These are phyloP conservation scores for Daldinia childiae DNA, from an alignment of 495 filamentous ascomycete genomes.

Conservation along the genomic window DNA sequence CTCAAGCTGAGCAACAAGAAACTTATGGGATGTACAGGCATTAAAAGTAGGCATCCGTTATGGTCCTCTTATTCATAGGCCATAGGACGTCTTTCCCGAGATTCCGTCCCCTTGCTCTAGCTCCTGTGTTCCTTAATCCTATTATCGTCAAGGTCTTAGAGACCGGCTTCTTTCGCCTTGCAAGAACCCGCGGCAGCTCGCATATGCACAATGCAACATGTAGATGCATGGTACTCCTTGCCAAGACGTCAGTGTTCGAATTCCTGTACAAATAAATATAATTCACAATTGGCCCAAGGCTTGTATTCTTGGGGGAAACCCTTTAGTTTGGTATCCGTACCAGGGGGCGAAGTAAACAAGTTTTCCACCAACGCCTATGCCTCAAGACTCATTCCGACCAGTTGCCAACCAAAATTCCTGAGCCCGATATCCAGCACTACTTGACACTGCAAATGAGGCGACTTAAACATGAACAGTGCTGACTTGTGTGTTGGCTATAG, in stretches of 20 bases:
- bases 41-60: neutral
- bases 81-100: neutral
- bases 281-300: slow-evolving; percentile 37
- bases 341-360: slow-evolving; percentile 15
- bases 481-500: neutral
- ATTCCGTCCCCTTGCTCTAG: neutral
- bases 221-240: slow-evolving; percentile 26
- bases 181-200: slow-evolving; percentile 21
- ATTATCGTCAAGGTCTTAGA: slow-evolving; percentile 1
- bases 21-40: neutral
- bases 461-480: slow-evolving; percentile 7
- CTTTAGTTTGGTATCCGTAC: slow-evolving; percentile 11
- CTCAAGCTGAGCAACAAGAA: neutral
- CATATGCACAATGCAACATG: slow-evolving; percentile 39
- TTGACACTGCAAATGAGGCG: slow-evolving; percentile 9
- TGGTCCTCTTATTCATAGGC: neutral
- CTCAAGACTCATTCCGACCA: slow-evolving; percentile 18
- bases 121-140: neutral
- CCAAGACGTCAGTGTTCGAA: slow-evolving; percentile 28
- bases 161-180: neutral
- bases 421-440: slow-evolving; percentile 15
- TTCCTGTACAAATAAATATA: slow-evolving; percentile 24
- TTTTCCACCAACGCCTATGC: slow-evolving; percentile 34
- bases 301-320: slow-evolving; percentile 32
- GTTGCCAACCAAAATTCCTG: slow-evolving; percentile 12